A percentile compares a stretch with the other conserved stretches of the same genome.
These are phyloP conservation scores for Coemansia sp. DNA, from an alignment of 192 early-diverging fungal species.

Conservation along the genomic window DNA sequence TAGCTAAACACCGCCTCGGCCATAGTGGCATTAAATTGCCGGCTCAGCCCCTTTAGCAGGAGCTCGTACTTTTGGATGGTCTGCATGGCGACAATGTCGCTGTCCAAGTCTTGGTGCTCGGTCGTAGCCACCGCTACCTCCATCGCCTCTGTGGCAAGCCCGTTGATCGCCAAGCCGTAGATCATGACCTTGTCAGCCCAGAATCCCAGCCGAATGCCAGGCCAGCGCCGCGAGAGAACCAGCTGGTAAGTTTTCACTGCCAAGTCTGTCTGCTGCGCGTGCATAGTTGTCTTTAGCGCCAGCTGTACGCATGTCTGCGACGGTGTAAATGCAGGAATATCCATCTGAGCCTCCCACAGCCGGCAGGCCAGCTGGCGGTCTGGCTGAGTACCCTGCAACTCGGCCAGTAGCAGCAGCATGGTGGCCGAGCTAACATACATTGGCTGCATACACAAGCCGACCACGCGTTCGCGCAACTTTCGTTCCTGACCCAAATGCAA, in stretches of 20 bases:
- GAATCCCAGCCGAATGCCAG: slow-evolving; percentile 17
- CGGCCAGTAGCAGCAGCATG: slow-evolving; percentile 10
- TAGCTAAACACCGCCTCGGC: slow-evolving; percentile 30
- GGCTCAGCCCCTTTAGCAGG: slow-evolving; percentile 35
- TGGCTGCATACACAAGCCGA: slow-evolving; percentile 10
- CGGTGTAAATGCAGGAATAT: slow-evolving; percentile 16
- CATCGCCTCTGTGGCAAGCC: slow-evolving; percentile 23
- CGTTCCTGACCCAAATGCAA: slow-evolving; percentile 21
- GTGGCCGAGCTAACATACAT: slow-evolving; percentile 16
- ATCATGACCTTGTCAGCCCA: slow-evolving; percentile 48
- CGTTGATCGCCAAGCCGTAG: slow-evolving; percentile 48
- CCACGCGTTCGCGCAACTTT: slow-evolving; percentile 21
- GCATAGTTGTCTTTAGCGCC: slow-evolving; percentile 34
- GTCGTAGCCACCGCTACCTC: slow-evolving; percentile 35
- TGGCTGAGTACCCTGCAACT: slow-evolving; percentile 21
- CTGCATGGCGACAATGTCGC: slow-evolving; percentile 23
- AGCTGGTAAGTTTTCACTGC: slow-evolving; percentile 29
- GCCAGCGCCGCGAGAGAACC: slow-evolving; percentile 28
- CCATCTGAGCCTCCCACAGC: slow-evolving; percentile 28
- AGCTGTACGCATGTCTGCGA: slow-evolving; percentile 39
- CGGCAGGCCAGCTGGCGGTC: slow-evolving; percentile 38
- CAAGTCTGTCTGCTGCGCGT: slow-evolving; percentile 16
- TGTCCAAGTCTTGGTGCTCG: not conserved
- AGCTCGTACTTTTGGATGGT: slow-evolving; percentile 42
- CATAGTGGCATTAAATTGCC: slow-evolving; percentile 13